Conservation (phyloP, 805 yeast species). For the Monosporozyma aerobia region DNA sequence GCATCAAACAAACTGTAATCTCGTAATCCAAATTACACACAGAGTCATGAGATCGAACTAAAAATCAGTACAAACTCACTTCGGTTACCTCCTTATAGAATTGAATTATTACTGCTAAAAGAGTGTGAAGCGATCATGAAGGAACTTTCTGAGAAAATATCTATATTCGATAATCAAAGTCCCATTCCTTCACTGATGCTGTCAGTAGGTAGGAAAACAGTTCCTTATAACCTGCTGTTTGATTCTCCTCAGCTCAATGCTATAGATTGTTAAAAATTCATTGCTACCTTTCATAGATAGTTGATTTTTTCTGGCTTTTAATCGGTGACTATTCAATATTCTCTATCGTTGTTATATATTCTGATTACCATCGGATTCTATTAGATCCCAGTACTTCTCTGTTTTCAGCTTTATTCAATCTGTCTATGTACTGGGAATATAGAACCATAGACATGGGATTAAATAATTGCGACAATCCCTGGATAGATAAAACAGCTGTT, state of each 20-base stretch:
- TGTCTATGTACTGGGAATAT: too few species aligned
- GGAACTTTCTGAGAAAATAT: constrained; percentile 2
- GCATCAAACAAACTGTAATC: not conserved
- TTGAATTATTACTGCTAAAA: constrained; percentile 7
- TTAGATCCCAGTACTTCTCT: constrained; percentile 1
- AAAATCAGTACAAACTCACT: constrained; percentile 4
- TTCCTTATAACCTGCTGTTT: constrained; percentile 5
- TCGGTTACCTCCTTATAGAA: constrained; percentile 8
- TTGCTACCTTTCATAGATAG: constrained; percentile 4
- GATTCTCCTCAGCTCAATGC: constrained; percentile 8
- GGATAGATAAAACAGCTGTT: too few species aligned
- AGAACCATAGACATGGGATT: too few species aligned
- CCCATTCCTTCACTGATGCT: constrained; percentile 11
- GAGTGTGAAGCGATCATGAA: constrained; percentile 2
- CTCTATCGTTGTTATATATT: constrained; percentile 7
- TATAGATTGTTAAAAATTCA: constrained; percentile 4
- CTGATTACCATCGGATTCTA: constrained; percentile 11
- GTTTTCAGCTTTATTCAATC: too few species aligned
- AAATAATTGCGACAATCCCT: too few species aligned
- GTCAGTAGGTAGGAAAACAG: constrained; percentile 11
- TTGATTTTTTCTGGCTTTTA: too few species aligned
- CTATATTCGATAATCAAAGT: constrained; percentile 2
- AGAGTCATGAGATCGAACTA: constrained; percentile 4
- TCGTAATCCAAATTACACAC: too few species aligned
- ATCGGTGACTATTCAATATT: constrained; percentile 3